Conservation (phyloP, 2,329 filamentous ascomycete species). For the Fonsecaea multimorphosa region DNA sequence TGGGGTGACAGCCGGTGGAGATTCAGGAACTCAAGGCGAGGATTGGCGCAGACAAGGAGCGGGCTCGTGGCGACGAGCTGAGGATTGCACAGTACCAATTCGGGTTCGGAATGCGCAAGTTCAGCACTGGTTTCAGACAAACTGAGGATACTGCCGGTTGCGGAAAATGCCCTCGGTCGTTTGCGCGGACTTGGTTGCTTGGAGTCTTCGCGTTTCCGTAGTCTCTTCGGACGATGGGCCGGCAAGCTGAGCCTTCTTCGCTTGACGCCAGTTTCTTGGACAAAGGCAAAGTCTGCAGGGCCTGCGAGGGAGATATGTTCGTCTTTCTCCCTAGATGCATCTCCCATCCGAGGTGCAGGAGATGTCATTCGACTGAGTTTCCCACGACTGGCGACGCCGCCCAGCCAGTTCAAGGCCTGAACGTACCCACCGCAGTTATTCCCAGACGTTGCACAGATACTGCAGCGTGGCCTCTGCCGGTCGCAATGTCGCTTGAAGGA, state of each 20-base stretch:
- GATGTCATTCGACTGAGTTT: conserved; percentile 8
- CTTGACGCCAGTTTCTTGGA: conserved; percentile 17
- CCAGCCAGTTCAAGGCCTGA: conserved; percentile 25
- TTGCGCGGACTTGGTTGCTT: neutral
- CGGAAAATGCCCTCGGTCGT: neutral
- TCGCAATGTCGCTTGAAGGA: conserved; percentile 25
- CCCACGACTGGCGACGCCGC: conserved; percentile 6
- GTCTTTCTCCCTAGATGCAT: neutral
- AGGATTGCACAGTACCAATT: too few species aligned
- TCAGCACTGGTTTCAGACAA: neutral
- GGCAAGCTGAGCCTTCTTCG: conserved; percentile 9
- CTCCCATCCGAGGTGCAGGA: neutral
- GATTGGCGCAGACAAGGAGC: neutral
- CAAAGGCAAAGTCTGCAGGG: conserved; percentile 16
- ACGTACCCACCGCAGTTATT: conserved; percentile 24
- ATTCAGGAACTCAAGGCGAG: neutral
- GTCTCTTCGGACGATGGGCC: conserved; percentile 1
- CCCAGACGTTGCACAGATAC: conserved; percentile 18
- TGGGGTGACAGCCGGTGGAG: neutral
- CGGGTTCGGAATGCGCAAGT: too few species aligned
- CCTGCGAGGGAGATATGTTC: neutral
- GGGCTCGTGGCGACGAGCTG: neutral
- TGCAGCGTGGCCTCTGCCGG: conserved; percentile 27
- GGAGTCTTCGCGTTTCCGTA: neutral
- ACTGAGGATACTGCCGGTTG: neutral